A percentile compares a stretch with the other conserved stretches of the same genome.
Evolutionary conservation across 2,329 filamentous ascomycete species (phyloP).

Genomic region (Cytospora piceae): DNA sequence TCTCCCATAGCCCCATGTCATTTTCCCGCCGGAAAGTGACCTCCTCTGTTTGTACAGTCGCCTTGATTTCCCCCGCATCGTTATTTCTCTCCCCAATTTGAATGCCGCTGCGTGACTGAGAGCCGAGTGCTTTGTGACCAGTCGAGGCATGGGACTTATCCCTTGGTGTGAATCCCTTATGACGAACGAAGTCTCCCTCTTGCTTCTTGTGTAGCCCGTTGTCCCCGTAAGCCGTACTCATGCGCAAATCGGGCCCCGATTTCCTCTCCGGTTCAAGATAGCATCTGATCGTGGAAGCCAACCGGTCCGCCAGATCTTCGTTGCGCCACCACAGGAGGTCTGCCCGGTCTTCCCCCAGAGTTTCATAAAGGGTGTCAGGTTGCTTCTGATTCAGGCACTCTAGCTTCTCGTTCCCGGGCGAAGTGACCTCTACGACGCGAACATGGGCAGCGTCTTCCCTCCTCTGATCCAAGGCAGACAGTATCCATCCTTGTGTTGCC

Average conservation of each 20-base stretch:
- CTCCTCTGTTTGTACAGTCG: conserved; percentile 50
- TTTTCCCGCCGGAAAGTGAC: conserved; percentile 57
- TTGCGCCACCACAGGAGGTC: conserved; percentile 23
- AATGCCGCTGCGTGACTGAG: conserved; percentile 36
- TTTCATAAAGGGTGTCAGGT: neutral
- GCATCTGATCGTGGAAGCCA: conserved; percentile 7
- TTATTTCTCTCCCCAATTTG: conserved; percentile 36
- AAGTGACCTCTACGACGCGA: neutral
- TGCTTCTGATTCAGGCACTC: neutral
- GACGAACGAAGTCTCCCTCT: too few relatives aligned
- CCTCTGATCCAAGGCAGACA: conserved; percentile 13
- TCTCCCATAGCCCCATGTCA: conserved; percentile 56
- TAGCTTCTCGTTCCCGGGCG: neutral
- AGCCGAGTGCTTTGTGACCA: conserved; percentile 43
- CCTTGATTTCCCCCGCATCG: conserved; percentile 36
- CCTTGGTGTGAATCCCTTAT: neutral
- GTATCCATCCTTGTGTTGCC: conserved; percentile 11
- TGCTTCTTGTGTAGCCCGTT: neutral
- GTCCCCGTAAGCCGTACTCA: neutral
- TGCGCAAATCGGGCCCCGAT: neutral
- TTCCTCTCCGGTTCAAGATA: conserved; percentile 2
- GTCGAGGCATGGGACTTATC: conserved; percentile 24
- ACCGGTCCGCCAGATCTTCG: conserved; percentile 4
- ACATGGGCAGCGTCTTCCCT: conserved; percentile 2
- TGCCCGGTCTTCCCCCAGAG: neutral